Percentiles rank a stretch among this genome's conserved stretches.
Evolutionary conservation across 73 alveolate species (phyloP).

Genomic region (Halteria grandinella): DNA sequence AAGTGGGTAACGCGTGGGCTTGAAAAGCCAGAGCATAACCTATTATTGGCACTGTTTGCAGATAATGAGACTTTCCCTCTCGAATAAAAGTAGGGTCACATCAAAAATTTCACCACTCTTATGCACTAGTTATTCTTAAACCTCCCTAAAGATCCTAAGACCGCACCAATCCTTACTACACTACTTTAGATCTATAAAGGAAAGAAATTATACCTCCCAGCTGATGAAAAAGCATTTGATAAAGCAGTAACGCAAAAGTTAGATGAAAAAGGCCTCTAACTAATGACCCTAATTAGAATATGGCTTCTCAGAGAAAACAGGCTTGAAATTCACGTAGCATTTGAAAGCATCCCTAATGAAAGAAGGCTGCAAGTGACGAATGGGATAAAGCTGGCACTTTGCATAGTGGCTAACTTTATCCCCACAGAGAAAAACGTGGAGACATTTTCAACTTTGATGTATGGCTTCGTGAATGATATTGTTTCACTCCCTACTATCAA

Average conservation of each 20-base stretch:
- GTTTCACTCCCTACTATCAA: slow-evolving; percentile 32
- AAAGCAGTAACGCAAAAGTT: neutral
- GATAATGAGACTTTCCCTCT: neutral
- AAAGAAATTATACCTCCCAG: neutral
- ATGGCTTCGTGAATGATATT: slow-evolving; percentile 31
- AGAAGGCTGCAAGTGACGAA: neutral
- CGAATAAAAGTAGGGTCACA: neutral
- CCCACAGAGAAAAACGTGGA: slow-evolving; percentile 4
- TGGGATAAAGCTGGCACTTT: neutral
- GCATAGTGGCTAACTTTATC: neutral
- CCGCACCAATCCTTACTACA: slow-evolving; percentile 22
- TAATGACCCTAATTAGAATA: slow-evolving; percentile 10
- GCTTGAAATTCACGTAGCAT: slow-evolving; percentile 34
- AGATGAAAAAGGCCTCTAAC: too few relatives aligned
- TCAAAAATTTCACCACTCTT: neutral
- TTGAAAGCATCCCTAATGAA: slow-evolving; percentile 32
- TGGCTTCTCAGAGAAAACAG: slow-evolving; percentile 34
- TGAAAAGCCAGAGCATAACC: slow-evolving; percentile 26
- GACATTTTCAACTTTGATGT: neutral
- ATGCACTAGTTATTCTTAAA: neutral
- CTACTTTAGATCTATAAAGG: neutral
- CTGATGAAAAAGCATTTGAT: neutral
- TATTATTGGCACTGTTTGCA: neutral
- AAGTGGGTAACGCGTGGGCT: slow-evolving; percentile 42
- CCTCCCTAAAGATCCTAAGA: slow-evolving; percentile 12